Evolutionary conservation across 2,329 filamentous ascomycete genomes (phyloP).

Genomic region (Colletotrichum tamarilloi): DNA sequence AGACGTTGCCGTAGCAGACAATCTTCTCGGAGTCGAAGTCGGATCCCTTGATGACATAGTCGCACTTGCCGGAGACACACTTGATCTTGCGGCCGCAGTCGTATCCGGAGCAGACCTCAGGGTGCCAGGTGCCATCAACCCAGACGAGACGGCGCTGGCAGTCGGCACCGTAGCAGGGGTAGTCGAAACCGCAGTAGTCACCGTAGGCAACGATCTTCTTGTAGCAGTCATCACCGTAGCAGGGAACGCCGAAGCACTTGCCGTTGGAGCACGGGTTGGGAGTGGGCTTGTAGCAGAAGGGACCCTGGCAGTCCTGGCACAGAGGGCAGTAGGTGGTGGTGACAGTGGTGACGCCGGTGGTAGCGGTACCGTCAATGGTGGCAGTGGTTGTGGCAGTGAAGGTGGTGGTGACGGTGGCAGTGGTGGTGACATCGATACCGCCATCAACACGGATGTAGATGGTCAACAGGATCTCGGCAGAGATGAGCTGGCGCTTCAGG

Average conservation of each 20-base stretch:
- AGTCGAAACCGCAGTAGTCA: conserved; percentile 44
- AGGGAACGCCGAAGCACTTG: conserved; percentile 14
- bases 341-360: not conserved
- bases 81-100: conserved; percentile 33
- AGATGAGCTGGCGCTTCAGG: conserved; percentile 21
- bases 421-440: not conserved
- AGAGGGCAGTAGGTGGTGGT: conserved; percentile 26
- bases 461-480: conserved; percentile 22
- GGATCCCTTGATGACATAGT: conserved; percentile 12
- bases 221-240: conserved; percentile 37
- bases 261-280: conserved; percentile 2
- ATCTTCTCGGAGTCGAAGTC: conserved; percentile 32
- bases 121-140: conserved; percentile 26
- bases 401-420: conserved; percentile 14
- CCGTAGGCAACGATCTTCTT: conserved; percentile 50
- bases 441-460: conserved; percentile 19
- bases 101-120: conserved; percentile 22
- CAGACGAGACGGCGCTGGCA: conserved; percentile 37
- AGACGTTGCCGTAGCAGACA: conserved; percentile 36
- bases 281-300: conserved; percentile 22
- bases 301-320: conserved; percentile 26
- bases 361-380: conserved; percentile 6
- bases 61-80: conserved; percentile 19
- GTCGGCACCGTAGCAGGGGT: conserved; percentile 41
- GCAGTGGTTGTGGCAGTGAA: conserved; percentile 6